Evolutionary conservation across 2,329 filamentous ascomycete species (phyloP).

Genomic region (Graphiopsis chlorocephala): DNA sequence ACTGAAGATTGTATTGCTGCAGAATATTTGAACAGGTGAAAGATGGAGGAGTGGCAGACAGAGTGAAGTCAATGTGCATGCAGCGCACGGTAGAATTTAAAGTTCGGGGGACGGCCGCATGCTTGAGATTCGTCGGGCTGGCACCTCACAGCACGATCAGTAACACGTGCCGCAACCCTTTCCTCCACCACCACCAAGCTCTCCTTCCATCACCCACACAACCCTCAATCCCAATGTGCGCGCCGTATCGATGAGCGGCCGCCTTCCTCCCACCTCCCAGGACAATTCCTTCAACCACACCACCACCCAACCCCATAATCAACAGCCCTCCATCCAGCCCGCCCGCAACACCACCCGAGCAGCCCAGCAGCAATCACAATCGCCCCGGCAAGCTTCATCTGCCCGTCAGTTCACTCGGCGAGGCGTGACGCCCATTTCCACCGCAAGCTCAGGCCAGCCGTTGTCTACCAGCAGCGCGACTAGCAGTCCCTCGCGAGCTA

Average conservation of each 20-base stretch:
- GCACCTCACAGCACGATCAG: slow-evolving; percentile 5
- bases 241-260: slow-evolving; percentile 51
- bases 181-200: background rate
- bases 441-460: slow-evolving; percentile 40
- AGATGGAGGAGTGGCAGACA: too few species aligned
- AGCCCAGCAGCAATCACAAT: slow-evolving; percentile 44
- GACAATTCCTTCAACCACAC: slow-evolving; percentile 22
- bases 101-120: slow-evolving; percentile 9
- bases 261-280: slow-evolving; percentile 46
- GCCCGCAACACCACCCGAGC: slow-evolving; percentile 36
- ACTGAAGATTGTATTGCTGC: background rate
- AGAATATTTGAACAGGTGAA: background rate
- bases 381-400: slow-evolving; percentile 56
- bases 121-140: background rate
- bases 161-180: slow-evolving; percentile 10
- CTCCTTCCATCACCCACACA: slow-evolving; percentile 5
- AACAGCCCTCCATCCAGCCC: slow-evolving; percentile 18
- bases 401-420: slow-evolving; percentile 56
- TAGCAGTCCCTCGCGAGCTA: slow-evolving; percentile 49
- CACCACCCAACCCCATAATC: slow-evolving; percentile 23
- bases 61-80: background rate
- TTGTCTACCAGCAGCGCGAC: slow-evolving; percentile 43
- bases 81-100: slow-evolving; percentile 1
- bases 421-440: slow-evolving; percentile 58
- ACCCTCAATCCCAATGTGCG: slow-evolving; percentile 27